phyloP scores from a whole-genome alignment of 192 early-diverging fungal species.

The Podila horticola region DNA sequence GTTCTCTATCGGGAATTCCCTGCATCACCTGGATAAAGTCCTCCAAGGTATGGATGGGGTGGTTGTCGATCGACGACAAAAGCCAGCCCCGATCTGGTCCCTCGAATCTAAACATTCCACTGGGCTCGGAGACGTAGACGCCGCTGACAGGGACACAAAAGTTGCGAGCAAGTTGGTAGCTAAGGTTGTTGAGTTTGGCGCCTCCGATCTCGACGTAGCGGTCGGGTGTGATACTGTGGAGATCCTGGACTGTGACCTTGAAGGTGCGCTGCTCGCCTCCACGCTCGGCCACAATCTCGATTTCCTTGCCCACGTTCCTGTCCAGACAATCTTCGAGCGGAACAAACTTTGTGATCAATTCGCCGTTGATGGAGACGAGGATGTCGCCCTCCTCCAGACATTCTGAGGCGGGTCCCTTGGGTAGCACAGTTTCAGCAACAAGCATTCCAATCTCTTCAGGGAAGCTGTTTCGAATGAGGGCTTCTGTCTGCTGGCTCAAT shows the following conservation, averaged over 20 bases:
- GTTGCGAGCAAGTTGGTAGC: constrained; percentile 77
- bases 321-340: constrained; percentile 80
- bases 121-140: constrained; percentile 78
- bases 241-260: constrained; percentile 68
- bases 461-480: constrained; percentile 64
- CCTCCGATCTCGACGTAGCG: constrained; percentile 89
- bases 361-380: constrained; percentile 73
- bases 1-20: constrained; percentile 76
- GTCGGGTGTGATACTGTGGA: constrained; percentile 88
- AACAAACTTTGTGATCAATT: constrained; percentile 85
- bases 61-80: constrained; percentile 76
- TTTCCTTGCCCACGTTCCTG: constrained; percentile 67
- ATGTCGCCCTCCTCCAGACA: constrained; percentile 84
- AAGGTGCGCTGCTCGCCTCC: constrained; percentile 75
- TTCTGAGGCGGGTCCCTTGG: constrained; percentile 73
- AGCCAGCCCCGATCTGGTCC: constrained; percentile 80
- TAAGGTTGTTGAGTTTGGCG: constrained; percentile 75
- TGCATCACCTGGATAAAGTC: constrained; percentile 82
- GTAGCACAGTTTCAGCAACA: constrained; percentile 78
- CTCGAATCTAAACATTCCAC: constrained; percentile 76
- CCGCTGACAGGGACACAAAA: constrained; percentile 78
- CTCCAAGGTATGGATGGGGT: constrained; percentile 77
- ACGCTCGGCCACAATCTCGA: constrained; percentile 72
- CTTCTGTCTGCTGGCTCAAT: constrained; percentile 69
- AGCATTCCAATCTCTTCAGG: constrained; percentile 83